phyloP scores from a whole-genome alignment of 2,329 filamentous ascomycete genomes.

The Cercospora berteroae region DNA sequence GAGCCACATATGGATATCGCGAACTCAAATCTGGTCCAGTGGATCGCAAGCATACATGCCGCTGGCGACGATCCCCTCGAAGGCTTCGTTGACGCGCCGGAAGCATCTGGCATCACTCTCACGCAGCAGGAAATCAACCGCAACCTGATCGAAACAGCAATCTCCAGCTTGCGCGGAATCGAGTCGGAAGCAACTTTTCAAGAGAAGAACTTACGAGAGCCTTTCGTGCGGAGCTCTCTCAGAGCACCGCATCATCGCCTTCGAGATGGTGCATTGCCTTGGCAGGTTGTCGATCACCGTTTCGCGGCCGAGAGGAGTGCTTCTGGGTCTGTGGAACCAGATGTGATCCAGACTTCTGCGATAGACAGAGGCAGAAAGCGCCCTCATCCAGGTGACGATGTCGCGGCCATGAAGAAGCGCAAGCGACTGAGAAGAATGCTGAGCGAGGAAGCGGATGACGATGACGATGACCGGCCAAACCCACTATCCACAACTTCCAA shows the following conservation, averaged over 20 bases:
- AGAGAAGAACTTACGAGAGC: neutral
- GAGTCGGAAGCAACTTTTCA: neutral
- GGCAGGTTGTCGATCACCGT: neutral
- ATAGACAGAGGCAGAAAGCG: constrained; percentile 5
- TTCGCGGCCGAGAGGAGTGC: neutral
- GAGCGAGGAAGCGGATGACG: neutral
- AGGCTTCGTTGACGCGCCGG: constrained; percentile 2
- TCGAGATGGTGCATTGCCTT: constrained; percentile 1
- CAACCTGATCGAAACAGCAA: neutral
- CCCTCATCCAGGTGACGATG: neutral
- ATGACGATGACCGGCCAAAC: neutral
- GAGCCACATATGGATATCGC: constrained; percentile 1
- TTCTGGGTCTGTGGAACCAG: neutral
- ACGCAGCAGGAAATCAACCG: constrained; percentile 2
- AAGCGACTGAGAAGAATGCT: neutral
- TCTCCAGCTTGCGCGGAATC: neutral
- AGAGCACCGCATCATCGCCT: neutral
- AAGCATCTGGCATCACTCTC: neutral
- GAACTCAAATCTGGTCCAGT: constrained; percentile 1
- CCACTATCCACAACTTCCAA: neutral
- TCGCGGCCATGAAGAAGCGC: neutral
- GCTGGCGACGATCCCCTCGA: neutral
- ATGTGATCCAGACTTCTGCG: neutral
- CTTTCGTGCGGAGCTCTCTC: neutral
- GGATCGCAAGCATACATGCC: constrained; percentile 5